Base-by-base conservation (phyloP, 2,329 filamentous ascomycete species). In the Neonectria hederae region DNA sequence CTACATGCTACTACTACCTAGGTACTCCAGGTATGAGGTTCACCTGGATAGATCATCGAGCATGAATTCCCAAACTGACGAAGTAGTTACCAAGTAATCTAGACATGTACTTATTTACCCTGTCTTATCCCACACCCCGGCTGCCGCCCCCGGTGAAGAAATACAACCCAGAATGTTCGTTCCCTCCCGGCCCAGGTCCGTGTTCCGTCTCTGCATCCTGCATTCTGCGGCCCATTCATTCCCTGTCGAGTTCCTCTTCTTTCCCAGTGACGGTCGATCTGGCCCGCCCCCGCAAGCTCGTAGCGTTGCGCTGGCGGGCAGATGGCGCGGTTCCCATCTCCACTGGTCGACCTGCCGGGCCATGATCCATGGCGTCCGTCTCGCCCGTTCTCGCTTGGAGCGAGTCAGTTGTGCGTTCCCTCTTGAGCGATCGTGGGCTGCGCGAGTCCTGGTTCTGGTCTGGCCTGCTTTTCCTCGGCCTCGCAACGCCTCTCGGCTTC, bases 271-370 rank as follows among this genome's bases (percentile, higher is more conserved):
- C 53, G 43, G 52, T 51, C 53, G 60, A 62, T 62, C 69, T 72
- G 69, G 71, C 67, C 71, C 71, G 65, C 71, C 71, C 71, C 71
- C 71, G 71, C 72, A 74, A 72, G 69, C 66, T 72, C 40, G 59
- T 65, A 58, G 65, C 65, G 54, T 63, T 63, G 61, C 43, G 54
- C 55, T 61, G 62, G 48, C 59, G 49, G 38, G 54, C 54, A 52
- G 17, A 67, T 68, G 68, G 66, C 68, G 66, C 66, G 38, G 58
- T 59, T 17, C 17, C 11, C 43, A 57, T 62, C 56, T 62, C 71
- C 71, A 71, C 71, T 59, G 32, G 58, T 59, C 61, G 59, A 62
- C 67, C 58, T 63, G 57, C 59, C 55, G 62, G 59, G 57, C 55
- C 59, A 57, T 56, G 45, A 40, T 19, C 38, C 38, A 19, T 40